Base-by-base conservation (phyloP, 441 rosid species). In the Theobroma grandiflorum region DNA sequence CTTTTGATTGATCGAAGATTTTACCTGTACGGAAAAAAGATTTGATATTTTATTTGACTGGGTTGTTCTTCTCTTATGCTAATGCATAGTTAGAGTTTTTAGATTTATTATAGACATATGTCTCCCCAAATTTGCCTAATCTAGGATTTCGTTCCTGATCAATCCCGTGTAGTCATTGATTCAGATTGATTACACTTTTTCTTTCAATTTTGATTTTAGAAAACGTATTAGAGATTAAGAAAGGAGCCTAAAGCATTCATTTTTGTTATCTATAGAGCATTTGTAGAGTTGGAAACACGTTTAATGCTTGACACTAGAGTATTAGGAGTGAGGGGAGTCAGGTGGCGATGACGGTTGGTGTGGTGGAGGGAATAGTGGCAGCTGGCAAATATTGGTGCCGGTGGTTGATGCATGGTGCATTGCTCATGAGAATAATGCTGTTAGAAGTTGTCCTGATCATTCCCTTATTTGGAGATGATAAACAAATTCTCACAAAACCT, bases 1-100 rank as follows among this genome's bases (percentile, higher is more conserved):
- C 20, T 22, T 52, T 42, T 55, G 64, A n/a, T 76, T 81, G 86
- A 79, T 80, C 78, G 70, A 45, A 61, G 62, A 12, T 53, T 72
- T 43, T 20, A 22, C 4, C 16, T 43, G 12, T 33, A 26, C 62
- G 61, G 15, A 38, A 43, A 2, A 50, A 61, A 50, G 74, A 68
- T 80, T 80, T 55, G 70, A 68, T 78, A 0, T 26, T 26, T 84
- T 82, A 74, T 78, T 78, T 22, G 49, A 40, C 15, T 67, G 84
- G 81, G 77, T 71, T 72, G 7, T 64, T 50, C 14, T 64, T 50
- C 14, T 76, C 18, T 37, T 52, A 9, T 50, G 72, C 14, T 45
- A 74, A 18, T 61, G 53, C 42, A 18, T 47, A 31, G 31, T 79
- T 61, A 50, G 50, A 40, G 49, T 22, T 64, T 77, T 47, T 72